phyloP scores from a whole-genome alignment of 208 protist species.

The Leishmania mexicana region DNA sequence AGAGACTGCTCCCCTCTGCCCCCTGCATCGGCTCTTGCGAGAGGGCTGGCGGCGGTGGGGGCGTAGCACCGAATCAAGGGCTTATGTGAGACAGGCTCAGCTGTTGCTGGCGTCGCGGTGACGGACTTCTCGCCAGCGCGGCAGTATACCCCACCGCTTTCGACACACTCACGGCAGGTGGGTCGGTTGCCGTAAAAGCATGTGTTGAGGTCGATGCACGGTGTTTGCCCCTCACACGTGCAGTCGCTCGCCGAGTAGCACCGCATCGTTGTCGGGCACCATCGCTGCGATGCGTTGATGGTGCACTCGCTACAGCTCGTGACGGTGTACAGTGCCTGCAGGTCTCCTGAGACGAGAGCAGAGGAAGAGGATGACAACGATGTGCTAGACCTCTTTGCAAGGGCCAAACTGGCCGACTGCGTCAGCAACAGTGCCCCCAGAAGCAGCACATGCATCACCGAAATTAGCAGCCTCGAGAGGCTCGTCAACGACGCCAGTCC shows the following conservation, averaged over 20 bases:
- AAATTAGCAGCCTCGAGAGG: not conserved
- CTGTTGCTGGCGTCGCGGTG: not conserved
- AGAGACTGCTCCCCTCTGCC: not conserved
- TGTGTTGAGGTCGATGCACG: slow-evolving; percentile 39
- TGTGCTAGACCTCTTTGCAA: not conserved
- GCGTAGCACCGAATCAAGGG: slow-evolving; percentile 36
- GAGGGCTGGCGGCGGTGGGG: slow-evolving; percentile 1
- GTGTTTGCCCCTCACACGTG: slow-evolving; percentile 27
- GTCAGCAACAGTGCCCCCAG: not conserved
- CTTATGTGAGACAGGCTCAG: too few relatives aligned
- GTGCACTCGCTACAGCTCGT: slow-evolving; percentile 54
- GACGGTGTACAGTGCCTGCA: slow-evolving; percentile 19
- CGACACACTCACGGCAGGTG: slow-evolving; percentile 40
- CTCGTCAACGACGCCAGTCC: not conserved
- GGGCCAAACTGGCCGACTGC: not conserved
- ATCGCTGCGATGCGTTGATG: slow-evolving; percentile 30
- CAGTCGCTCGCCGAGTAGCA: slow-evolving; percentile 42
- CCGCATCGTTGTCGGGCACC: slow-evolving; percentile 60
- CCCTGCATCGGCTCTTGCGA: not conserved
- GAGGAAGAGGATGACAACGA: not conserved
- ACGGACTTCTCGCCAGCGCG: not conserved
- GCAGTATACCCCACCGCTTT: slow-evolving; percentile 50
- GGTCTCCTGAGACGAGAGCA: not conserved
- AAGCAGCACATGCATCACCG: not conserved
- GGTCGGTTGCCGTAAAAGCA: slow-evolving; percentile 50